phyloP scores from a whole-genome alignment of 73 alveolate species.

The Uronychia setigera region DNA sequence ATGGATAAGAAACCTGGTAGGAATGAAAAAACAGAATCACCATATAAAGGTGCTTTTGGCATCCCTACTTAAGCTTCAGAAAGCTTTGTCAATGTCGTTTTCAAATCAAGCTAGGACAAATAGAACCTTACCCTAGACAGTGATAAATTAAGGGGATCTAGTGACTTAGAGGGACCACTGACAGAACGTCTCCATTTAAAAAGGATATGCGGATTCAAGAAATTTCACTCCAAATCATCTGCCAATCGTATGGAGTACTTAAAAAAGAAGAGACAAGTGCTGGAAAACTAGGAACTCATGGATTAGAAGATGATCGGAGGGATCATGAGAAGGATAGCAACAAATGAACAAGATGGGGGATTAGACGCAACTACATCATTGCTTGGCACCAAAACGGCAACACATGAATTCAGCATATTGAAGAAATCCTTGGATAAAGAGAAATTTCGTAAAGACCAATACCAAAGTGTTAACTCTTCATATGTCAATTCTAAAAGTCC shows the following conservation, averaged over 20 bases:
- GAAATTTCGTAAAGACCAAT: no score
- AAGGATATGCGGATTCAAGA: background rate
- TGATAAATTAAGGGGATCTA: background rate
- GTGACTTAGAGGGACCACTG: background rate
- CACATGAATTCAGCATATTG: no score
- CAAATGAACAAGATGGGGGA: no score
- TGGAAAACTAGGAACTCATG: no score
- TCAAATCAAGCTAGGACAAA: background rate
- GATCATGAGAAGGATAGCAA: no score
- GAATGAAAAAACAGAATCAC: background rate
- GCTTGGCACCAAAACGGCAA: no score
- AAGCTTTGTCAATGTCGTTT: background rate
- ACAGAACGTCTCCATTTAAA: background rate
- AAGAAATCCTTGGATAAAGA: no score
- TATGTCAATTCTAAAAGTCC: no score
- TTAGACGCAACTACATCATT: no score
- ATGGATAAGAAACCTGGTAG: background rate
- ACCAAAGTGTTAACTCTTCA: no score
- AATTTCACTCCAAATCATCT: background rate
- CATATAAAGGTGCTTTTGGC: background rate
- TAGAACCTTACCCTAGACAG: no score
- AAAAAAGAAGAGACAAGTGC: background rate
- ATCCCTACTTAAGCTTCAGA: background rate
- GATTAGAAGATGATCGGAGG: no score
- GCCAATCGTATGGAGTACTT: background rate